Evolutionary conservation across 1,284 basidiomycete genomes (phyloP).

Genomic region (Tilletia indica): DNA sequence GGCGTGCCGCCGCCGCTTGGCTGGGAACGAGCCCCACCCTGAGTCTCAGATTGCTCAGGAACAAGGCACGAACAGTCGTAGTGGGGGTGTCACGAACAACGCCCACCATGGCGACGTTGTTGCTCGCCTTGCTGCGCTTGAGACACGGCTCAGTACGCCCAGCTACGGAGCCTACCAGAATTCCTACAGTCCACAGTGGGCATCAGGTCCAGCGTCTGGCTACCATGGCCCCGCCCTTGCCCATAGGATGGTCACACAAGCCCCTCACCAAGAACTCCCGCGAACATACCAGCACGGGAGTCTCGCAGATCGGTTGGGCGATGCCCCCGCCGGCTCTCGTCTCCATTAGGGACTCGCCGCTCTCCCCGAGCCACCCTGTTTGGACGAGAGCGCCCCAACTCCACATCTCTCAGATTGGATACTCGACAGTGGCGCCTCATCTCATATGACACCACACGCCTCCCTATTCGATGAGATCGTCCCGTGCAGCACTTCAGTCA

Average conservation of each 20-base stretch:
- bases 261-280: too few species aligned
- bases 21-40: background rate
- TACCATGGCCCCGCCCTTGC: too few species aligned
- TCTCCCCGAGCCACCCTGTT: background rate
- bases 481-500: background rate
- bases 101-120: background rate
- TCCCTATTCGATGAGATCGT: background rate
- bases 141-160: background rate
- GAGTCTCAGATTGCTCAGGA: background rate
- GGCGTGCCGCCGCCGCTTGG: background rate
- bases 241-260: too few species aligned
- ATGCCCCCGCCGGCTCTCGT: background rate
- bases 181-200: too few species aligned
- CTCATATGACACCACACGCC: background rate
- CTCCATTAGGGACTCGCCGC: constrained; percentile 1
- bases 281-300: too few species aligned
- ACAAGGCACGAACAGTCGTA: background rate
- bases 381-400: background rate
- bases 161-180: too few species aligned
- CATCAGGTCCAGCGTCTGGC: too few species aligned
- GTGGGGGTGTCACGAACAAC: background rate
- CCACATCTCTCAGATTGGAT: background rate
- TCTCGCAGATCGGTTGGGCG: too few species aligned
- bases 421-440: background rate
- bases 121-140: constrained; percentile 10